Evolutionary conservation across 257 asterid species (phyloP).

Genomic region (Plantago ovata): DNA sequence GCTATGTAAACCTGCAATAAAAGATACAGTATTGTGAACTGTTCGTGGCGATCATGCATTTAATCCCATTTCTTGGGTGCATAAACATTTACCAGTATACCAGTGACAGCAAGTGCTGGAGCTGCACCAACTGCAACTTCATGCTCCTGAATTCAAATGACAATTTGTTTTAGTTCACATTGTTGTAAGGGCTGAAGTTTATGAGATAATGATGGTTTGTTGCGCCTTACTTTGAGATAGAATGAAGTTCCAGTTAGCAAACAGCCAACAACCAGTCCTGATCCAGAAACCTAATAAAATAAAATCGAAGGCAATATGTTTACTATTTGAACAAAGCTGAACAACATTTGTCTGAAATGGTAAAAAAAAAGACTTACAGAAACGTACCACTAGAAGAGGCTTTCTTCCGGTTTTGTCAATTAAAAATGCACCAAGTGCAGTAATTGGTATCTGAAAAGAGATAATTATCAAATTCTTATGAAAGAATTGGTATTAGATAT

Average conservation of each 20-base stretch:
- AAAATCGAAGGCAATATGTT: not conserved
- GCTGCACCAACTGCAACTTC: slow-evolving; percentile 52
- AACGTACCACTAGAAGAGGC: slow-evolving; percentile 75
- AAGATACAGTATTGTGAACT: slow-evolving; percentile 18
- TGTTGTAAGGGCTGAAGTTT: not conserved
- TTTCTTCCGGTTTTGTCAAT: slow-evolving; percentile 83
- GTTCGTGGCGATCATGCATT: slow-evolving; percentile 36
- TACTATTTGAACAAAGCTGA: not conserved
- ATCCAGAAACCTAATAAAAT: slow-evolving; percentile 55
- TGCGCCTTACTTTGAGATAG: slow-evolving; percentile 66
- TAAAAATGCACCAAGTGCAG: slow-evolving; percentile 67
- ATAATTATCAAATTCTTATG: not conserved
- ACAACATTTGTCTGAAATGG: not conserved
- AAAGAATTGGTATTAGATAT: not conserved
- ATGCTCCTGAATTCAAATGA: slow-evolving; percentile 44
- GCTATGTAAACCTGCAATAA: slow-evolving; percentile 52
- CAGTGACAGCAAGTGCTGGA: slow-evolving; percentile 74
- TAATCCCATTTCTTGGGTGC: too few species aligned
- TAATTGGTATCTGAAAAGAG: slow-evolving; percentile 51
- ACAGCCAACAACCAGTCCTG: slow-evolving; percentile 82
- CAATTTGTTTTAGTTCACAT: too few species aligned
- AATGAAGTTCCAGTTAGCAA: slow-evolving; percentile 63
- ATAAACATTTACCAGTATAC: slow-evolving; percentile 61
- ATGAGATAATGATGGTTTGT: not conserved
- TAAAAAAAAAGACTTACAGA: not conserved